phyloP scores from a whole-genome alignment of 1,139 yeast genomes.

The Kluyveromyces marxianus region DNA sequence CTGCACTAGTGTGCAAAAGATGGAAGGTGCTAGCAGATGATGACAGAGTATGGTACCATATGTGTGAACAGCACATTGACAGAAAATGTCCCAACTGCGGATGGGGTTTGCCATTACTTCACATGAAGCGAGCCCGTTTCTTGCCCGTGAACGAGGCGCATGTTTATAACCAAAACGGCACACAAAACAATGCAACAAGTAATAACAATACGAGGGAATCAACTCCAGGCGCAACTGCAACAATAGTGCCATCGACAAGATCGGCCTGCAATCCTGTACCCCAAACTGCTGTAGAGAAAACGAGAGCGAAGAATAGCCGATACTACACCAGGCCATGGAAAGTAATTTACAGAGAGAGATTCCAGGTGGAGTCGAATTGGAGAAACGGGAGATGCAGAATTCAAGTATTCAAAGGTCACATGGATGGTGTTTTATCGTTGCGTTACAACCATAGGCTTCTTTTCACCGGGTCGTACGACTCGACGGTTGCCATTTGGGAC shows the following conservation, averaged over 20 bases:
- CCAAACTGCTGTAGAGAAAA: neutral
- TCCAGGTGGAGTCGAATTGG: conserved; percentile 90
- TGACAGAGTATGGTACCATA: conserved; percentile 94
- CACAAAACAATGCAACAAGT: neutral
- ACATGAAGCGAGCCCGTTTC: conserved; percentile 60
- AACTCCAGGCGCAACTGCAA: too few relatives aligned
- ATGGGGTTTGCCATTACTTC: conserved; percentile 94
- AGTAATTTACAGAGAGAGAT: conserved; percentile 85
- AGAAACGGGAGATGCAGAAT: conserved; percentile 66
- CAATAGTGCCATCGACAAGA: too few relatives aligned
- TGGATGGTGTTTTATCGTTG: conserved; percentile 78
- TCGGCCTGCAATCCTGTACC: neutral
- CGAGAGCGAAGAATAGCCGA: neutral
- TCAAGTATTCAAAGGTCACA: conserved; percentile 71
- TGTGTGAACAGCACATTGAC: conserved; percentile 98
- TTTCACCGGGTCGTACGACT: conserved; percentile 88
- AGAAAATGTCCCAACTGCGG: conserved; percentile 97
- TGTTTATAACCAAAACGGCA: conserved; percentile 6
- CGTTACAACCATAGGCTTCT: conserved; percentile 72
- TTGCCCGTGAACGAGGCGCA: conserved; percentile 10
- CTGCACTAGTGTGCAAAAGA: conserved; percentile 80
- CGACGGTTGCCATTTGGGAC: conserved; percentile 86
- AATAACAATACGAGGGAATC: too few relatives aligned
- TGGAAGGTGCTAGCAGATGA: conserved; percentile 93
- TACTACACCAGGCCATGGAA: conserved; percentile 71